A percentile compares a stretch with the other conserved stretches of the same genome.
phyloP scores from a whole-genome alignment of 169 alveolate species.

The Perkinsus olseni region DNA sequence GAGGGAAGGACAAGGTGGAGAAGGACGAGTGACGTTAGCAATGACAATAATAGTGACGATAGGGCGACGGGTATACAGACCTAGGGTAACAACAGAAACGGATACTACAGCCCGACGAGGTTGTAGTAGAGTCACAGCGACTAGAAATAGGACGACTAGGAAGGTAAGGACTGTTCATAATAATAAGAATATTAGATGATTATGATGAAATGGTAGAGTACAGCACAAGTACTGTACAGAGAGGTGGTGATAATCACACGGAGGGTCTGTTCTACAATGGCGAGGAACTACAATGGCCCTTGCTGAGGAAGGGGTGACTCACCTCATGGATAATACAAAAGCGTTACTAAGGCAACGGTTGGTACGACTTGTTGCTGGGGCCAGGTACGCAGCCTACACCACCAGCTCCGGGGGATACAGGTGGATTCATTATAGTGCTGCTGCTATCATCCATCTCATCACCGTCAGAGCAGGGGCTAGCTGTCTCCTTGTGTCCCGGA shows the following conservation, averaged over 20 bases:
- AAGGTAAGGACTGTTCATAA: no score
- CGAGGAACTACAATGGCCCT: no score
- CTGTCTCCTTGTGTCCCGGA: neutral
- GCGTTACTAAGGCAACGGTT: neutral
- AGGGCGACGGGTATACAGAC: neutral
- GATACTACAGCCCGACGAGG: neutral
- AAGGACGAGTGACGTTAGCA: neutral
- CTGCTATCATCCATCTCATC: neutral
- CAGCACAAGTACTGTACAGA: no score
- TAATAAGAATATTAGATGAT: no score
- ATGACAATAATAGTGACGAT: neutral
- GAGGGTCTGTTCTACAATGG: no score
- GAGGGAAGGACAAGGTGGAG: neutral
- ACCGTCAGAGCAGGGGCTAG: neutral
- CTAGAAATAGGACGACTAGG: no score
- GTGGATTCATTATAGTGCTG: neutral
- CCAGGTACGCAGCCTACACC: neutral
- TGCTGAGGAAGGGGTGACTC: no score
- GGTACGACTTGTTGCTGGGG: neutral
- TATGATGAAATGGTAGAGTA: no score
- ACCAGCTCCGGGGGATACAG: neutral
- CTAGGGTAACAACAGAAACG: neutral
- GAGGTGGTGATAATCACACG: no score
- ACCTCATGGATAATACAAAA: no score
- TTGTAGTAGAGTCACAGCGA: no score